Evolutionary conservation across 768 basidiomycete genomes (phyloP).

Genomic region (Hygrophorus russula): DNA sequence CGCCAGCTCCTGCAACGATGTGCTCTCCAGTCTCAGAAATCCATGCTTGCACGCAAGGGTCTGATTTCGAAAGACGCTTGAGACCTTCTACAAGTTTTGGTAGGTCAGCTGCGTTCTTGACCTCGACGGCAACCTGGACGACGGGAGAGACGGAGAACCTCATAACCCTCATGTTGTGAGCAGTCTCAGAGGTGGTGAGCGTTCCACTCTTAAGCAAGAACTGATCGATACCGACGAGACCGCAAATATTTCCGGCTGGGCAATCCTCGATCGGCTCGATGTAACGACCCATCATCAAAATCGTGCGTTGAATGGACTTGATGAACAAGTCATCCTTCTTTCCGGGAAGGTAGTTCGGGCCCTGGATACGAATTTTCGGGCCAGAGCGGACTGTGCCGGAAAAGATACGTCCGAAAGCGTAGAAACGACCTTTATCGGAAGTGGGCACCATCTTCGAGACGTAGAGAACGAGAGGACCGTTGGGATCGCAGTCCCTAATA

Average conservation of each 20-base stretch:
- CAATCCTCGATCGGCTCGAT: conserved; percentile 99
- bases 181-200: conserved; percentile 93
- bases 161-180: conserved; percentile 99
- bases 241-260: conserved; percentile 96
- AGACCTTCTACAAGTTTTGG: conserved; percentile 99
- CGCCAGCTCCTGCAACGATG: conserved; percentile 98
- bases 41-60: conserved; percentile 97
- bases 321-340: conserved; percentile 98
- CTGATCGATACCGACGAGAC: conserved; percentile 99
- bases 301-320: conserved; percentile 97
- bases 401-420: conserved; percentile 99
- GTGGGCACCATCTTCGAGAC: conserved; percentile 99
- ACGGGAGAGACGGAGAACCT: conserved; percentile 99
- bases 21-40: conserved; percentile 90
- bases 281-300: conserved; percentile 99
- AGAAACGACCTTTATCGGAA: conserved; percentile 99
- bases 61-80: conserved; percentile 99
- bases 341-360: conserved; percentile 96
- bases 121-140: conserved; percentile 98
- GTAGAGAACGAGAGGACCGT: conserved; percentile 93
- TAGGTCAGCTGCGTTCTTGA: conserved; percentile 98
- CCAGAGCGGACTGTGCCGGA: conserved; percentile 95
- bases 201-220: conserved; percentile 99
- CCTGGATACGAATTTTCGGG: conserved; percentile 98
- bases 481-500: conserved; percentile 97